These are phyloP conservation scores for Limnomonas spitsbergensis DNA, from an alignment of 139 green algal genomes.

Conservation along the genomic window DNA sequence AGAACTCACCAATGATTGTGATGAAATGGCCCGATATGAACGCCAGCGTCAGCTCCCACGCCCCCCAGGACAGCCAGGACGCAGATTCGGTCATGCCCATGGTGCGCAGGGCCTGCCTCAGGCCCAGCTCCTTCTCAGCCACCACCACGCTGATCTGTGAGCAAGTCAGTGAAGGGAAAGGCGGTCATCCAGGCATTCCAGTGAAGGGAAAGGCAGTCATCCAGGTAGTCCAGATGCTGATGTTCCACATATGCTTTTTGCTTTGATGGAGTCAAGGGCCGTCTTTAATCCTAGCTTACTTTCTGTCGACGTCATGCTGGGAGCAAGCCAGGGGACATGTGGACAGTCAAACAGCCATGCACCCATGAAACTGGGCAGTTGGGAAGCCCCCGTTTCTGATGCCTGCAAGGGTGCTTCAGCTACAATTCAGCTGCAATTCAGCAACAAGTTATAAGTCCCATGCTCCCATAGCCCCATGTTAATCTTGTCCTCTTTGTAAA, in stretches of 20 bases:
- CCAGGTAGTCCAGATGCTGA: neutral
- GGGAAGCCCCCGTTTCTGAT: too few relatives aligned
- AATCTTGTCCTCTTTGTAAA: too few relatives aligned
- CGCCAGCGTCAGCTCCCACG: slow-evolving; percentile 50
- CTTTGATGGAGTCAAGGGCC: too few relatives aligned
- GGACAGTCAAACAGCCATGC: too few relatives aligned
- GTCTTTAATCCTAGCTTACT: neutral
- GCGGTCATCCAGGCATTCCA: neutral
- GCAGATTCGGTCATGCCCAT: slow-evolving; percentile 84
- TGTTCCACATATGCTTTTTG: neutral
- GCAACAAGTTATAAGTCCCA: too few relatives aligned
- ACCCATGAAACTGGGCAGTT: too few relatives aligned
- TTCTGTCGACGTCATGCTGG: neutral
- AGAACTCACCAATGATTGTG: slow-evolving; percentile 64
- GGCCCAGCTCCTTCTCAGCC: slow-evolving; percentile 65
- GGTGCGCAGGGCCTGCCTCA: slow-evolving; percentile 76
- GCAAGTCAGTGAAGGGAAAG: neutral
- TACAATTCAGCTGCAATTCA: neutral
- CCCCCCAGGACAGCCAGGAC: slow-evolving; percentile 83
- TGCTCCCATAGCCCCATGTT: too few relatives aligned
- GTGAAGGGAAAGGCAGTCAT: neutral
- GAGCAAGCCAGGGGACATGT: too few relatives aligned
- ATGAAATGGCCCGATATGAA: slow-evolving; percentile 66
- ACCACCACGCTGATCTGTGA: slow-evolving; percentile 62
- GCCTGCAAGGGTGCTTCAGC: neutral